These are phyloP conservation scores for Flaveria bidentis DNA, from an alignment of 129 eudicot genomes.

Conservation along the genomic window DNA sequence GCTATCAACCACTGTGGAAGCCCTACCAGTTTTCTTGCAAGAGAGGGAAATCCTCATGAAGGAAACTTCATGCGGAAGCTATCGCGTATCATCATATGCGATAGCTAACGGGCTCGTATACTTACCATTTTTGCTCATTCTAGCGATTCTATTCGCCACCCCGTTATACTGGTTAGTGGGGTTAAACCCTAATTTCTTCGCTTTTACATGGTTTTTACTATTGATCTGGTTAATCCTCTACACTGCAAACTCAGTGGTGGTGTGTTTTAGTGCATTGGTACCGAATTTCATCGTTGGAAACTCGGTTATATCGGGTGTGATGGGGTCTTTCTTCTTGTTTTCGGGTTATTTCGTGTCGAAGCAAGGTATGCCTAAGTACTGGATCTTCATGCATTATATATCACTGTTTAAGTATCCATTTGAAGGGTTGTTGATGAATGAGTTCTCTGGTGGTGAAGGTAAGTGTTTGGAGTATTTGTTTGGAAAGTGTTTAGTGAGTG, in stretches of 20 bases:
- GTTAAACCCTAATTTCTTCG: constrained; percentile 52
- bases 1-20: constrained; percentile 84
- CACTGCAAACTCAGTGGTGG: constrained; percentile 96
- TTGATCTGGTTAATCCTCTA: constrained; percentile 87
- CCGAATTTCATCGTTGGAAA: constrained; percentile 94
- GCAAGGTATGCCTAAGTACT: constrained; percentile 73
- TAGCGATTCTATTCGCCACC: constrained; percentile 61
- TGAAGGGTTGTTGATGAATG: constrained; percentile 91
- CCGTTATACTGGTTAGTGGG: constrained; percentile 95
- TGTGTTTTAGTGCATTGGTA: constrained; percentile 88
- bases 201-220: constrained; percentile 62
- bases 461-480: constrained; percentile 76
- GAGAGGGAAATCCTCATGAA: constrained; percentile 90
- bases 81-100: constrained; percentile 84
- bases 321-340: constrained; percentile 93
- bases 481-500: constrained; percentile 71
- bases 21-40: constrained; percentile 87
- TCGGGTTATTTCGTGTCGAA: constrained; percentile 94
- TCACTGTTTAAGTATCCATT: constrained; percentile 95
- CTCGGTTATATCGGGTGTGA: constrained; percentile 79
- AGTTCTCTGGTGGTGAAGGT: constrained; percentile 59
- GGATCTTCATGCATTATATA: constrained; percentile 90
- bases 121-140: constrained; percentile 75
- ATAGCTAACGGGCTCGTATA: constrained; percentile 89
- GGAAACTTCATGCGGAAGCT: constrained; percentile 90